phyloP scores from a whole-genome alignment of 139 green algal species.

The Tetraselmis striata region DNA sequence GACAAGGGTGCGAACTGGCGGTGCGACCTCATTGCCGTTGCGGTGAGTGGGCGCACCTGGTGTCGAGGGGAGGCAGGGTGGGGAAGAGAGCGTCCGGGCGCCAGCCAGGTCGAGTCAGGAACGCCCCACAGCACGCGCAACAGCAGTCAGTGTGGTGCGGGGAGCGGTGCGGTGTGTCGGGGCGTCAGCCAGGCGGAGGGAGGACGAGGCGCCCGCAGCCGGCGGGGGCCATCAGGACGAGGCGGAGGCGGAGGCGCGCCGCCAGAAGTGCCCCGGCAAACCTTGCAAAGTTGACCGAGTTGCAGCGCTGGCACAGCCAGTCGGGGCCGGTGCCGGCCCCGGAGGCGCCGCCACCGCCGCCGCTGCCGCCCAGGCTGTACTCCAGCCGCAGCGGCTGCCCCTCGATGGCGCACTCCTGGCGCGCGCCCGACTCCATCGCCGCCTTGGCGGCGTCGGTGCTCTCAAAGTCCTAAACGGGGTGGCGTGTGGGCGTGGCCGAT shows the following conservation, averaged over 20 bases:
- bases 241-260: background rate
- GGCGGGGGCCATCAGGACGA: background rate
- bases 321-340: constrained; percentile 20
- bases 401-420: constrained; percentile 12
- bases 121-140: background rate
- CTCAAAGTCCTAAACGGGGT: constrained; percentile 43
- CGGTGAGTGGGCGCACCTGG: no score
- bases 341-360: background rate
- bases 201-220: no score
- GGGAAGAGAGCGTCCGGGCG: background rate
- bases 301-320: constrained; percentile 65
- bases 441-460: constrained; percentile 28
- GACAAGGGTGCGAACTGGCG: no score
- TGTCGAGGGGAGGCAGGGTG: background rate
- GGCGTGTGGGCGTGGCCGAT: background rate
- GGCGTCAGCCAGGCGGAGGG: background rate
- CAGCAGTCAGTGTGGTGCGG: background rate
- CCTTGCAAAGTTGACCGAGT: constrained; percentile 65
- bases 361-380: constrained; percentile 24
- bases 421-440: constrained; percentile 44
- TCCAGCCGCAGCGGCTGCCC: constrained; percentile 35
- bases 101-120: no score
- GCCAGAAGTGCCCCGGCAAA: constrained; percentile 3
- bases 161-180: no score
- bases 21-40: no score